Conservation (phyloP, 2,329 filamentous ascomycete species). For the Cladosporium sp. region DNA sequence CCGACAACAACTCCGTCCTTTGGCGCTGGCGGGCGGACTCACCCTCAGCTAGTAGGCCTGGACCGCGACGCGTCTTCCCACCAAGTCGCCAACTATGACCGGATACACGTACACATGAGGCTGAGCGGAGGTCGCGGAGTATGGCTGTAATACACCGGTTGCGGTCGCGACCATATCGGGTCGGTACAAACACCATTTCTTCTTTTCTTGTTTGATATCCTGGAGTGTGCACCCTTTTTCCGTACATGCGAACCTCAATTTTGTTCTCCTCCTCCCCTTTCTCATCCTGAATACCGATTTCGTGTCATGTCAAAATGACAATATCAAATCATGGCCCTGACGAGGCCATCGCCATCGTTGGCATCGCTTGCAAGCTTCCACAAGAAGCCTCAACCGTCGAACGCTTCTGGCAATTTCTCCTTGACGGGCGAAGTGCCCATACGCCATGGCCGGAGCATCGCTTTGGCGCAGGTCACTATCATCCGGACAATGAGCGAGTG, state of each 20-base stretch:
- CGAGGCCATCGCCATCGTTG: slow-evolving; percentile 12
- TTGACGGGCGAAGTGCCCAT: neutral
- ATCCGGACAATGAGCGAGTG: slow-evolving; percentile 15
- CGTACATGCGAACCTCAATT: neutral
- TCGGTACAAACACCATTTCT: neutral
- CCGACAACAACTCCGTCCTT: neutral
- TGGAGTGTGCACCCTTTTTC: neutral
- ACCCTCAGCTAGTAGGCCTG: neutral
- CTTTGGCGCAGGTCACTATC: slow-evolving; percentile 22
- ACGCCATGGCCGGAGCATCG: slow-evolving; percentile 16
- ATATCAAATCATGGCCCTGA: neutral
- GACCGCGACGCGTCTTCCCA: neutral
- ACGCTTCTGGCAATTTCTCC: neutral
- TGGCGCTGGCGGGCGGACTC: neutral
- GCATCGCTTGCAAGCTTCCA: slow-evolving; percentile 11
- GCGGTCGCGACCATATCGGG: neutral
- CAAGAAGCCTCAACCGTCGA: neutral
- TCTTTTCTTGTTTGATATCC: neutral
- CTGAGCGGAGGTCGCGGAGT: neutral
- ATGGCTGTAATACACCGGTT: neutral
- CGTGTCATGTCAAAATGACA: neutral
- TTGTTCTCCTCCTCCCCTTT: neutral
- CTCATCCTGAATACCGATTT: neutral
- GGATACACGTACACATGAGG: neutral
- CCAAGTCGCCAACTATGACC: neutral